Evolutionary conservation across 2,329 filamentous ascomycete species (phyloP), one percentile per base, ranked within the genome.

Genomic region (Alternaria incomplexa): DNA sequence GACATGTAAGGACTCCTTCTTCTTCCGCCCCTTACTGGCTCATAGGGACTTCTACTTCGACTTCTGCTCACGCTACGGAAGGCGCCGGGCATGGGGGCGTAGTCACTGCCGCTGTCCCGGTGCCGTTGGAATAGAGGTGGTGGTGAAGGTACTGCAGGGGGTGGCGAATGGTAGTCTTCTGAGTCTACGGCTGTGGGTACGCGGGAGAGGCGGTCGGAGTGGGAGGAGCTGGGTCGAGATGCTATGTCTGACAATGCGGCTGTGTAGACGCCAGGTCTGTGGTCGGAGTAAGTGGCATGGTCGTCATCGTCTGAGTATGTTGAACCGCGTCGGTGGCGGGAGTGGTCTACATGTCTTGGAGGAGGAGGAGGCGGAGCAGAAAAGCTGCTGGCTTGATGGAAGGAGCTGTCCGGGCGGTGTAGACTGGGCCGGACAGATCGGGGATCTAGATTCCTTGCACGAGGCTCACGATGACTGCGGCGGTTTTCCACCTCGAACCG

Each of bases 201-300:
- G 30, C 55, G 55, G 4, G 57, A 56, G 13, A 50, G 12, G 50
- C 32, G 23, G 32, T 50, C 45, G 1, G 59, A 53, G 7, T 44
- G 30, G 1, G 55, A 47, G 40, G 13, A 25, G 32, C 61, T 62
- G 51, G 26, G 55, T 12, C 55, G 54, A n/a, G 59, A 64, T 11
- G 44, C 56, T 30, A 47, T 36, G 3, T 36, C 32, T 36, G 32
- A 36, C 15, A 36, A 36, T n/a, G 32, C 32, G 32, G 32, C 32
- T 36, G 32, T 36, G 32, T 5, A 15, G 32, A 8, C 32, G 32
- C 32, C 32, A n/a, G 32, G 32, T n/a, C 32, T 36, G 2, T 36
- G 32, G 8, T 64, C 62, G 3, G 62, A 64, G 22, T 44, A 36
- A 2, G 28, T 40, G 12, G 46, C 40, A 30, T 51, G 22, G 11